A percentile compares a stretch with the other conserved stretches of the same genome.
These are phyloP conservation scores for Phytophthora macrochlamydospora DNA, from an alignment of 352 stramenopile species.

Conservation along the genomic window DNA sequence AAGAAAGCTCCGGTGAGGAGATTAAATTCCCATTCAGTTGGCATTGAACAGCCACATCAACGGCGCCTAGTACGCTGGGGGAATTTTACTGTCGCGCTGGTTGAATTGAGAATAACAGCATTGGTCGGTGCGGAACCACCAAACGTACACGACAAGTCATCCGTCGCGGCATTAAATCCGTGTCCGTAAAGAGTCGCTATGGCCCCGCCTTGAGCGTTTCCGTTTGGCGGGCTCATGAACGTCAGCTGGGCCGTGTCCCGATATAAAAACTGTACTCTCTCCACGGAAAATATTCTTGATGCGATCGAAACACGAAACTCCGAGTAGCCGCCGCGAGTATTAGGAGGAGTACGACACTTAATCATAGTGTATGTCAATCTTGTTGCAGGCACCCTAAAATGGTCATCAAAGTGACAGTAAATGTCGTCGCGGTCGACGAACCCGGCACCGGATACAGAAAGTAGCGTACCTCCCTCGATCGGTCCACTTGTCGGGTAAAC, in stretches of 20 bases:
- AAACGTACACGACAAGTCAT: constrained; percentile 39
- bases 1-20: constrained; percentile 18
- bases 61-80: constrained; percentile 15
- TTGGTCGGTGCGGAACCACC: constrained; percentile 6
- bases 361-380: constrained; percentile 19
- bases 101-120: constrained; percentile 25
- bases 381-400: constrained; percentile 5
- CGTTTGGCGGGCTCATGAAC: constrained; percentile 27
- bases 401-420: constrained; percentile 38
- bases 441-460: constrained; percentile 22
- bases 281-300: constrained; percentile 23
- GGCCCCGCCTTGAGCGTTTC: constrained; percentile 33
- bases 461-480: constrained; percentile 23
- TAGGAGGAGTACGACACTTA: constrained; percentile 28
- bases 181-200: constrained; percentile 21
- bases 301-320: constrained; percentile 29
- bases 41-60: constrained; percentile 26
- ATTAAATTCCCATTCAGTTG: constrained; percentile 27
- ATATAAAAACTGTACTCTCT: constrained; percentile 26
- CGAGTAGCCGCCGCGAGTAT: constrained; percentile 12
- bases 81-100: constrained; percentile 14
- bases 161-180: constrained; percentile 28
- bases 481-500: constrained; percentile 25
- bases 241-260: constrained; percentile 25
- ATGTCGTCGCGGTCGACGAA: constrained; percentile 17